Conservation (phyloP, 73 alveolate species). For the Paramecium primaurelia region DNA sequence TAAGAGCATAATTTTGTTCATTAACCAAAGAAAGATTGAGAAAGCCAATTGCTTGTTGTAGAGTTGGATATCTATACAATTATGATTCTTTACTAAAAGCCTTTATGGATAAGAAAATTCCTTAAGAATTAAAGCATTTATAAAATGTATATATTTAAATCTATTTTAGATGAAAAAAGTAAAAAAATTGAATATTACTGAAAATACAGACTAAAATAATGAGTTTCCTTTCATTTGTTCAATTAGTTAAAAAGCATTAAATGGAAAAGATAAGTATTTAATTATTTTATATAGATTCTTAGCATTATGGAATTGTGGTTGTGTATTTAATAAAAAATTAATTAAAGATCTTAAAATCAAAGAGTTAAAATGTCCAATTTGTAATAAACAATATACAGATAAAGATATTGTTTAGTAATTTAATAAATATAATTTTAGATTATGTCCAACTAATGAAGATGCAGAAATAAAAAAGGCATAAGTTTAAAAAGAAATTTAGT, state of each 20-base stretch:
- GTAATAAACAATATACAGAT: not conserved
- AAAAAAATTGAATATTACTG: not conserved
- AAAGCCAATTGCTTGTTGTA: conserved; percentile 87
- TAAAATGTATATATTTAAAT: not conserved
- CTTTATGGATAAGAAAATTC: conserved; percentile 67
- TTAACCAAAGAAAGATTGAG: conserved; percentile 79
- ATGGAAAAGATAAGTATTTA: conserved; percentile 68
- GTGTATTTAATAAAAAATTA: conserved; percentile 63
- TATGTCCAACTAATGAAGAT: conserved; percentile 55
- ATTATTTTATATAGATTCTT: conserved; percentile 62
- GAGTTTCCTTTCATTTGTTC: conserved; percentile 9
- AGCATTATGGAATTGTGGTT: conserved; percentile 64
- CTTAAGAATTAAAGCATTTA: not conserved
- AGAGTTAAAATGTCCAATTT: conserved; percentile 48
- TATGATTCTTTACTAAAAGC: conserved; percentile 77
- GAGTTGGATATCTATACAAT: conserved; percentile 85
- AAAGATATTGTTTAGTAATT: conserved; percentile 44
- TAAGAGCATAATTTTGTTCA: conserved; percentile 74
- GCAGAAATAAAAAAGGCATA: conserved; percentile 47
- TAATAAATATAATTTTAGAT: not conserved
- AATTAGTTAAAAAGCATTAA: conserved; percentile 74
- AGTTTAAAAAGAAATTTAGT: not conserved
- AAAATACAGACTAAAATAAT: not conserved
- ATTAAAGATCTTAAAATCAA: conserved; percentile 72
- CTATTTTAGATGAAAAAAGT: not conserved